Percentiles rank a stretch among this genome's conserved stretches.
These are phyloP conservation scores for Suillus subluteus DNA, from an alignment of 768 basidiomycete species.

Conservation along the genomic window DNA sequence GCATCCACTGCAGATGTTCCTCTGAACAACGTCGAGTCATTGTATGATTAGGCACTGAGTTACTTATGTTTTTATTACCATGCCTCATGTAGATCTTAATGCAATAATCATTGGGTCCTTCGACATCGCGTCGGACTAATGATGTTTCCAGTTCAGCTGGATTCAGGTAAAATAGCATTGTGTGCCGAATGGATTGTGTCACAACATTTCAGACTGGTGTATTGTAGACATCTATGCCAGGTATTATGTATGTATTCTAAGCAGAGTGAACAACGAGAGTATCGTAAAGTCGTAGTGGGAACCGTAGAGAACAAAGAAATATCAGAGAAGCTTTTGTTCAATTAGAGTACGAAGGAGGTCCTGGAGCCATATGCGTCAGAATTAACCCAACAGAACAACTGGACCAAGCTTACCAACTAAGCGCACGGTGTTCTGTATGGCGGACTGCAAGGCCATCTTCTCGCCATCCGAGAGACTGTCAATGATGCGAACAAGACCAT, in stretches of 20 bases:
- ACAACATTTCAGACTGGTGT: conserved; percentile 1
- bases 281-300: not conserved
- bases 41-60: conserved; percentile 11
- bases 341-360: conserved; percentile 45
- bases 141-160: not conserved
- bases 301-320: not conserved
- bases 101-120: not conserved
- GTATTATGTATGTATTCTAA: not conserved
- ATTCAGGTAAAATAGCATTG: not conserved
- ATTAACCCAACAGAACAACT: not conserved
- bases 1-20: conserved; percentile 82
- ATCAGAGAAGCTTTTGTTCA: conserved; percentile 11
- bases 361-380: conserved; percentile 24
- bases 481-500: conserved; percentile 73
- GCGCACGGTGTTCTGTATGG: conserved; percentile 60
- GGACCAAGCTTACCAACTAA: conserved; percentile 55
- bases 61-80: conserved; percentile 8
- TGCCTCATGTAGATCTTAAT: conserved; percentile 2
- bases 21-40: conserved; percentile 43
- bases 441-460: conserved; percentile 57
- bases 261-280: not conserved
- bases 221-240: conserved; percentile 5
- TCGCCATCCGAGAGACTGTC: conserved; percentile 78
- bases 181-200: not conserved
- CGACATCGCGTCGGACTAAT: not conserved